Conservation (phyloP, 169 alveolate genomes). For the Perkinsus marinus region DNA sequence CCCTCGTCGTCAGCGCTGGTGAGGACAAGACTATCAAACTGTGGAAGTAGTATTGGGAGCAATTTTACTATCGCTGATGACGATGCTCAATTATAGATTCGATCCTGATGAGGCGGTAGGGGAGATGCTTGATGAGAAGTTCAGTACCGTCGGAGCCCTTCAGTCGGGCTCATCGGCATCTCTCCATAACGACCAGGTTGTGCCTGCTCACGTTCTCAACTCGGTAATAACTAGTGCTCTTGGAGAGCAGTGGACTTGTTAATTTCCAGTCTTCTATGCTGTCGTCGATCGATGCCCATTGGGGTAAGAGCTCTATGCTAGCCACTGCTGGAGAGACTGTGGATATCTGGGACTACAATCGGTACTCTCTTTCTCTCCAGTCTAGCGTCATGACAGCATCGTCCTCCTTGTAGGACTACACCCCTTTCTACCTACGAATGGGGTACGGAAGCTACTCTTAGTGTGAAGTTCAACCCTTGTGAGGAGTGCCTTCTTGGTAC, state of each 20-base stretch:
- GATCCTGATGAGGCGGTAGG: not conserved
- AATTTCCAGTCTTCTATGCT: not conserved
- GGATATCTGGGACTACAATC: constrained; percentile 74
- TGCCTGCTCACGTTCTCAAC: not conserved
- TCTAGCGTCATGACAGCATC: not conserved
- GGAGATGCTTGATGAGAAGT: not conserved
- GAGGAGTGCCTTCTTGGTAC: constrained; percentile 66
- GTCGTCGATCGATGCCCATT: not conserved
- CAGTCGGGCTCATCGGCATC: not conserved
- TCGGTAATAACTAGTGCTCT: not conserved
- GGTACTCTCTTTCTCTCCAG: constrained; percentile 39
- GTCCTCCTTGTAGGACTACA: constrained; percentile 38
- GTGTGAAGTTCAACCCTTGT: constrained; percentile 82
- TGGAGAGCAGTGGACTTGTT: not conserved
- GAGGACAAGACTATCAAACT: constrained; percentile 62
- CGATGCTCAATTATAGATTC: not conserved
- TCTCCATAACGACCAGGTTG: not conserved
- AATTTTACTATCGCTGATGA: constrained; percentile 5
- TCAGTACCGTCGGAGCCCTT: not conserved
- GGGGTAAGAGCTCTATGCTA: not conserved
- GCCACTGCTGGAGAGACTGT: not conserved
- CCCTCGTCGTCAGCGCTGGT: constrained; percentile 37
- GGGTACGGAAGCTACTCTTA: constrained; percentile 65
- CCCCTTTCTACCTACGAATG: constrained; percentile 45
- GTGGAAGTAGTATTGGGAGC: constrained; percentile 25